phyloP scores from a whole-genome alignment of 2,329 filamentous ascomycete species.

The Huntiella moniliformis region DNA sequence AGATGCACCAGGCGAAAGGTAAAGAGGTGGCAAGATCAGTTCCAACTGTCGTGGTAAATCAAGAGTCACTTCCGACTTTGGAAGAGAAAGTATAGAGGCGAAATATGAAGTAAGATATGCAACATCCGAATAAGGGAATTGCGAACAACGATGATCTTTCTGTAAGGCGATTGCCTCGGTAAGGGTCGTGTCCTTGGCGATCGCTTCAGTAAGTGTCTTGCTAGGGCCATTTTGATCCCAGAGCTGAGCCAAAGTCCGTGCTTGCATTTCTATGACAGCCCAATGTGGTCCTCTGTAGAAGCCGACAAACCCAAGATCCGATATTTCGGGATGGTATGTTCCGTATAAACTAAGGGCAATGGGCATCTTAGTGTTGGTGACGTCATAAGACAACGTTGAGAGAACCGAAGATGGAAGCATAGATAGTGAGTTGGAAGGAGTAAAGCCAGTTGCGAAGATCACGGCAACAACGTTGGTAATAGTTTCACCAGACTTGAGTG shows the following conservation, averaged over 20 bases:
- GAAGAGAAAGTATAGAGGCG: constrained; percentile 31
- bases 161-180: constrained; percentile 32
- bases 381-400: constrained; percentile 36
- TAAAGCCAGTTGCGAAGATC: constrained; percentile 60
- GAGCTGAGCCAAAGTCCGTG: constrained; percentile 42
- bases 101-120: constrained; percentile 57
- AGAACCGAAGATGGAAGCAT: constrained; percentile 43
- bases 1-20: too few relatives aligned
- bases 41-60: too few relatives aligned
- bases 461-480: constrained; percentile 45
- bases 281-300: constrained; percentile 75
- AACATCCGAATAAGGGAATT: constrained; percentile 76
- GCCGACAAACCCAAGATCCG: constrained; percentile 57
- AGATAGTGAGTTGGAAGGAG: constrained; percentile 41
- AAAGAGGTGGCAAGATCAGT: too few relatives aligned
- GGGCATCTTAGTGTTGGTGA: constrained; percentile 35
- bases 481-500: constrained; percentile 16
- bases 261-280: constrained; percentile 78
- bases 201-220: constrained; percentile 13
- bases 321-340: constrained; percentile 39
- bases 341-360: constrained; percentile 50
- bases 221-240: constrained; percentile 27
- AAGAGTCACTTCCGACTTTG: constrained; percentile 20
- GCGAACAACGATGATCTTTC: constrained; percentile 32
- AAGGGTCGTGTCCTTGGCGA: constrained; percentile 24